Evolutionary conservation across 495 filamentous ascomycete species (phyloP).

Genomic region (Thermothielavioides terrestris): DNA sequence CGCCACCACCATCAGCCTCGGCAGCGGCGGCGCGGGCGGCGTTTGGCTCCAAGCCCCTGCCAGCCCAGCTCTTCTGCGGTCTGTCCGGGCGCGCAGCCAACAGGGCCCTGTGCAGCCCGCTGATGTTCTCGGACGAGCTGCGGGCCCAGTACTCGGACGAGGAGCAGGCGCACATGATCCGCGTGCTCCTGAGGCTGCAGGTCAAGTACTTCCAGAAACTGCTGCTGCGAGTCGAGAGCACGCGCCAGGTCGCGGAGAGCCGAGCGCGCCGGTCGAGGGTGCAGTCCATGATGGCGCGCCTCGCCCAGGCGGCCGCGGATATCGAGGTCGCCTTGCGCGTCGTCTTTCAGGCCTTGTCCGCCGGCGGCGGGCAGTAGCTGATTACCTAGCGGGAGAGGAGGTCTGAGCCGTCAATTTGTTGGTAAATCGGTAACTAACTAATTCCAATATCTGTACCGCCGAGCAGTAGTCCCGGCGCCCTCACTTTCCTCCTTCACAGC

Average conservation of each 20-base stretch:
- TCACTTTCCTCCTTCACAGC: no score
- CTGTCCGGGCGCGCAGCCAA: not conserved
- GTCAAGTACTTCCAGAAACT: slow-evolving; percentile 6
- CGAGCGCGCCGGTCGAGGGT: slow-evolving; percentile 4
- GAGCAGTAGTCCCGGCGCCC: no score
- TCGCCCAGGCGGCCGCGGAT: not conserved
- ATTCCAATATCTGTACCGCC: no score
- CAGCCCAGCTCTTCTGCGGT: not conserved
- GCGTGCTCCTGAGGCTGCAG: slow-evolving; percentile 6
- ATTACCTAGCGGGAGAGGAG: no score
- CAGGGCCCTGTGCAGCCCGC: slow-evolving; percentile 1
- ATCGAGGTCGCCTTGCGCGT: not conserved
- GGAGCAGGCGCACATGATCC: slow-evolving; percentile 10
- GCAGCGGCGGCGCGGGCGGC: no score
- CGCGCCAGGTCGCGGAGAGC: not conserved
- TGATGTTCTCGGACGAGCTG: slow-evolving; percentile 10
- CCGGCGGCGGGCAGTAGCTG: no score
- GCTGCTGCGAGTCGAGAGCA: slow-evolving; percentile 1
- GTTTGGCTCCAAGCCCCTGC: not conserved
- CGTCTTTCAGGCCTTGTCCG: not conserved
- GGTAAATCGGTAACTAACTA: no score
- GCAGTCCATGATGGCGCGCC: not conserved
- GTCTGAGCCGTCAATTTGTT: no score
- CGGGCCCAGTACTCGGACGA: slow-evolving; percentile 7
- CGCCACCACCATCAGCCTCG: no score